Evolutionary conservation across 2,329 filamentous ascomycete genomes (phyloP).

Genomic region (Aspergillus quadrilineatus): DNA sequence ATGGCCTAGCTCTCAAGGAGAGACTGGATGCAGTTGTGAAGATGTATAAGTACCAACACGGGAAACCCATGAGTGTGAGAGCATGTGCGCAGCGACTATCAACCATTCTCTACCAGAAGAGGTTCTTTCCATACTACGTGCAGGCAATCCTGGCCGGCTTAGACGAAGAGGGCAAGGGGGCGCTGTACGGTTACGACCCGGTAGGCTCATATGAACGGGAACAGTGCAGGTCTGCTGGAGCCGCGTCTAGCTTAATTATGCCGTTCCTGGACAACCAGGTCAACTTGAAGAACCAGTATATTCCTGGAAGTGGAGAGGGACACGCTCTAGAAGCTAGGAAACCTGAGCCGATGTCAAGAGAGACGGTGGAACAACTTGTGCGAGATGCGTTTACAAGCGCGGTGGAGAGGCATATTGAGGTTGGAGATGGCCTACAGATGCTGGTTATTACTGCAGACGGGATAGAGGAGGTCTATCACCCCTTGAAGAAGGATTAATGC

Average conservation of each 20-base stretch:
- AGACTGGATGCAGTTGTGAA: slow-evolving; percentile 92
- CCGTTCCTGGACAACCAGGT: slow-evolving; percentile 99
- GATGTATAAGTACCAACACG: slow-evolving; percentile 98
- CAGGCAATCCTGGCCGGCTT: slow-evolving; percentile 90
- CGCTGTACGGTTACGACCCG: slow-evolving; percentile 95
- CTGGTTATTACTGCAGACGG: slow-evolving; percentile 86
- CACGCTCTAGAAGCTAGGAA: slow-evolving; percentile 67
- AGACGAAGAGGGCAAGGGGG: slow-evolving; percentile 91
- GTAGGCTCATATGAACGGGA: slow-evolving; percentile 97
- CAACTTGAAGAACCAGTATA: slow-evolving; percentile 98
- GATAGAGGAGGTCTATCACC: slow-evolving; percentile 78
- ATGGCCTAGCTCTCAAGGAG: slow-evolving; percentile 91
- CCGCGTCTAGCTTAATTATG: slow-evolving; percentile 93
- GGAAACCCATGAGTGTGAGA: slow-evolving; percentile 91
- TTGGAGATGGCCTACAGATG: slow-evolving; percentile 94
- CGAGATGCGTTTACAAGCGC: slow-evolving; percentile 98
- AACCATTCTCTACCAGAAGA: slow-evolving; percentile 94
- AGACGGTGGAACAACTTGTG: slow-evolving; percentile 80
- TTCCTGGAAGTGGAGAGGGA: slow-evolving; percentile 79
- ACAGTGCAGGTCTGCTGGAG: slow-evolving; percentile 90
- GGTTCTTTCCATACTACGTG: slow-evolving; percentile 99
- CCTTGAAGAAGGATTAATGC: slow-evolving; percentile 83
- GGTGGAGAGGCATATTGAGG: slow-evolving; percentile 98
- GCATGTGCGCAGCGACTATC: slow-evolving; percentile 93
- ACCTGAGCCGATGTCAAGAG: slow-evolving; percentile 65